Conservation (phyloP, 306 rosid species). For the Rosa lucieae region DNA sequence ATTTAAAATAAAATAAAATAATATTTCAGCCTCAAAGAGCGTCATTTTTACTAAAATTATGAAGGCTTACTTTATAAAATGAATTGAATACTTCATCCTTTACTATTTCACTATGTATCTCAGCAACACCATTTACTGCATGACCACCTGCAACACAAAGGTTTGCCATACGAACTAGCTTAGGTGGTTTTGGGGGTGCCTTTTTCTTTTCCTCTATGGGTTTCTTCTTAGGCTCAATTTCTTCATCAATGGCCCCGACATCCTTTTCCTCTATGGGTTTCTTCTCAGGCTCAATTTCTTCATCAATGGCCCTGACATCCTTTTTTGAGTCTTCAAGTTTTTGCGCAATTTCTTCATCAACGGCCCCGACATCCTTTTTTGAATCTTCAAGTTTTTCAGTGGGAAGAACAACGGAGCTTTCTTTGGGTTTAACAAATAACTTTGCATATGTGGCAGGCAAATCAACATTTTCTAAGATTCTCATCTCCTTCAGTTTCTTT, state of each 20-base stretch:
- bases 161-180: slow-evolving; percentile 95
- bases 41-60: slow-evolving; percentile 21
- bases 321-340: slow-evolving; percentile 32
- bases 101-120: slow-evolving; percentile 95
- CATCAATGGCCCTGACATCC: neutral
- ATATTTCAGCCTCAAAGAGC: slow-evolving; percentile 7
- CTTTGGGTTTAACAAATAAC: slow-evolving; percentile 42
- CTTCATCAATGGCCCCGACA: slow-evolving; percentile 11
- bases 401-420: slow-evolving; percentile 26
- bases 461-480: slow-evolving; percentile 90
- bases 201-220: slow-evolving; percentile 38
- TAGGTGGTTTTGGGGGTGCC: slow-evolving; percentile 68
- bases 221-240: slow-evolving; percentile 27
- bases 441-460: slow-evolving; percentile 65
- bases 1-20: slow-evolving; percentile 1
- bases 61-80: slow-evolving; percentile 63
- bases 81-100: slow-evolving; percentile 90
- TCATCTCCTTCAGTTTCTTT: slow-evolving; percentile 79
- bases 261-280: slow-evolving; percentile 33
- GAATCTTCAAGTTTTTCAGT: slow-evolving; percentile 38
- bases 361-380: neutral
- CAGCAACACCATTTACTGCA: slow-evolving; percentile 98
- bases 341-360: slow-evolving; percentile 33
- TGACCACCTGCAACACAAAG: slow-evolving; percentile 96
- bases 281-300: slow-evolving; percentile 31